Percentiles rank a stretch among this genome's conserved stretches.
Evolutionary conservation across 257 asterid species (phyloP).

Genomic region (Paraleonurus japonicus): DNA sequence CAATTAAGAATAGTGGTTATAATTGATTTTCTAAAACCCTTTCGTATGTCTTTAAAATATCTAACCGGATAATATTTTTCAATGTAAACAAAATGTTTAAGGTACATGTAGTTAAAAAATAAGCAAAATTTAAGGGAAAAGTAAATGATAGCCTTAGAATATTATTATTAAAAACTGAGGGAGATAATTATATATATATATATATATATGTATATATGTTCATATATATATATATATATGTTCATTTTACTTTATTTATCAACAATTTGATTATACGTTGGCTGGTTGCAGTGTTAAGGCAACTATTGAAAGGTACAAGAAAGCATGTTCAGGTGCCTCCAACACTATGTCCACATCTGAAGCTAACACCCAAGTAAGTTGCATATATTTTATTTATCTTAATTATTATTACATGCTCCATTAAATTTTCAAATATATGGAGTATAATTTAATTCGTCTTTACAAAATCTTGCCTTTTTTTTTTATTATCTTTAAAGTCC

Average conservation of each 20-base stretch:
- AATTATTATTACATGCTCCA: not conserved
- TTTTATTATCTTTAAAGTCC: not conserved
- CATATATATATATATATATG: no score
- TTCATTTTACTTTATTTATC: no score
- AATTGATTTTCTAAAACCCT: no score
- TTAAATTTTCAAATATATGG: not conserved
- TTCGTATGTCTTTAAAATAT: no score
- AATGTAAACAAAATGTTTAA: no score
- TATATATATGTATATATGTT: no score
- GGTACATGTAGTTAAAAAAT: not conserved
- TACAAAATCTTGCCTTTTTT: not conserved
- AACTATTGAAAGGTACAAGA: conserved; percentile 90
- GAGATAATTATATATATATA: no score
- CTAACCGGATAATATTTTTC: no score
- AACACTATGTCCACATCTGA: conserved; percentile 69
- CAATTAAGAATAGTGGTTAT: no score
- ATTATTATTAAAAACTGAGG: no score
- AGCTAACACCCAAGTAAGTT: conserved; percentile 75
- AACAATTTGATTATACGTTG: no score
- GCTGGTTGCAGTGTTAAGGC: conserved; percentile 71
- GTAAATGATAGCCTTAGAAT: not conserved
- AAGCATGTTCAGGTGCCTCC: conserved; percentile 65
- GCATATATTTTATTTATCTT: not conserved
- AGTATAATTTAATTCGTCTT: not conserved
- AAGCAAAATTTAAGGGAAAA: not conserved